These are phyloP conservation scores for Zanthoxylum bungeanum DNA, from an alignment of 345 rosid species.

Conservation along the genomic window DNA sequence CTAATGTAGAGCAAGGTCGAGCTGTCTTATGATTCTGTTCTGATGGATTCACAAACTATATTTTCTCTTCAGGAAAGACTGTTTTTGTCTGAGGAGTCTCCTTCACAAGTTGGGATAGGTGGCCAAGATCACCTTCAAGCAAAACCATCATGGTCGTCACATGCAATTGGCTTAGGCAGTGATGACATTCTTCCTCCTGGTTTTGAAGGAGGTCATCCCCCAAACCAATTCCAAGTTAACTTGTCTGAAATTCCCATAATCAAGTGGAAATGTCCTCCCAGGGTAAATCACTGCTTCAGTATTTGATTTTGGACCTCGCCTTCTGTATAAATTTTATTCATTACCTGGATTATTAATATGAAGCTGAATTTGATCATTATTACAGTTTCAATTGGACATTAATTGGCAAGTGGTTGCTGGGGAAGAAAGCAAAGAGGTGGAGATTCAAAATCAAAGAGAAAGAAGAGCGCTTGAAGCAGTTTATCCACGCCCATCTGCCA, in stretches of 20 bases:
- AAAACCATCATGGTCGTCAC: conserved; percentile 52
- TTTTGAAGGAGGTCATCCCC: conserved; percentile 63
- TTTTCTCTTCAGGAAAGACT: conserved; percentile 56
- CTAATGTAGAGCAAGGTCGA: neutral
- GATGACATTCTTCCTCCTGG: conserved; percentile 90
- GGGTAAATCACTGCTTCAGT: conserved; percentile 41
- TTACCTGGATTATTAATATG: conserved; percentile 14
- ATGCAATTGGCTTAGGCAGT: conserved; percentile 35
- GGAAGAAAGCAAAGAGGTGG: conserved; percentile 78
- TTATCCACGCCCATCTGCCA: conserved; percentile 82
- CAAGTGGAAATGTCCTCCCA: conserved; percentile 70
- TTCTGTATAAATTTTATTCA: neutral
- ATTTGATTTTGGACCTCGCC: neutral
- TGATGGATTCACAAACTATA: neutral
- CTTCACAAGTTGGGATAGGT: conserved; percentile 76
- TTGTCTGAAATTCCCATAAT: conserved; percentile 62
- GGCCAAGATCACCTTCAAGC: conserved; percentile 96
- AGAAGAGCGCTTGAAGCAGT: conserved; percentile 91
- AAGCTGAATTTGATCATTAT: conserved; percentile 19
- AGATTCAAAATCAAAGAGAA: conserved; percentile 72
- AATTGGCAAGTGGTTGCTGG: conserved; percentile 91
- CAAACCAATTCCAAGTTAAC: conserved; percentile 44
- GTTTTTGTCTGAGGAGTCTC: conserved; percentile 84
- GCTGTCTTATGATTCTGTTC: neutral
- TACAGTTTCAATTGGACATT: conserved; percentile 52